Conservation (phyloP, 225 moss, liverwort and hornwort species). For the Antitrichia curtipendula region DNA sequence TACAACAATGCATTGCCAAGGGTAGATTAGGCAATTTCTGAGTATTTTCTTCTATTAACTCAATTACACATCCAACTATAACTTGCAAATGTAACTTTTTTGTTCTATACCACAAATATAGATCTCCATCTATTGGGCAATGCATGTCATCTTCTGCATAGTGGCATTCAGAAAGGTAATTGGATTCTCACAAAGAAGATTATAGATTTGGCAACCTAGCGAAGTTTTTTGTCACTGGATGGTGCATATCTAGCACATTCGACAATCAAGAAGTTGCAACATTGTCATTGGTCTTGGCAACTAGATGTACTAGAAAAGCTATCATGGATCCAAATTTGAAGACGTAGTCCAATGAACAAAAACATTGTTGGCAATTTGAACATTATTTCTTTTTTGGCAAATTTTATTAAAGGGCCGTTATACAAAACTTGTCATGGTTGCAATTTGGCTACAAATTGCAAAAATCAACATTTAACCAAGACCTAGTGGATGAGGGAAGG, state of each 20-base stretch:
- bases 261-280: background rate
- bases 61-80: rapidly evolving
- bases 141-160: background rate
- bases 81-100: background rate
- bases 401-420: background rate
- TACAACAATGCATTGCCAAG: background rate
- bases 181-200: background rate
- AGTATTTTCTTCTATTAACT: background rate
- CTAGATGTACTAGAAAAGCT: background rate
- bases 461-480: too few species aligned
- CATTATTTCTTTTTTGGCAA: background rate
- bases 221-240: background rate
- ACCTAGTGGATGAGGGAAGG: too few species aligned
- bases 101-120: background rate
- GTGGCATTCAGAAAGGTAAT: background rate
- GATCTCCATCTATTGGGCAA: rapidly evolving
- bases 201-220: background rate
- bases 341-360: background rate
- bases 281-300: background rate
- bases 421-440: rapidly evolving
- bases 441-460: background rate
- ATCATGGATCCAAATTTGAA: background rate
- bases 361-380: background rate
- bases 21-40: background rate
- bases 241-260: background rate